phyloP scores from a whole-genome alignment of 768 basidiomycete genomes.

The Kwoniella dejecticola region DNA sequence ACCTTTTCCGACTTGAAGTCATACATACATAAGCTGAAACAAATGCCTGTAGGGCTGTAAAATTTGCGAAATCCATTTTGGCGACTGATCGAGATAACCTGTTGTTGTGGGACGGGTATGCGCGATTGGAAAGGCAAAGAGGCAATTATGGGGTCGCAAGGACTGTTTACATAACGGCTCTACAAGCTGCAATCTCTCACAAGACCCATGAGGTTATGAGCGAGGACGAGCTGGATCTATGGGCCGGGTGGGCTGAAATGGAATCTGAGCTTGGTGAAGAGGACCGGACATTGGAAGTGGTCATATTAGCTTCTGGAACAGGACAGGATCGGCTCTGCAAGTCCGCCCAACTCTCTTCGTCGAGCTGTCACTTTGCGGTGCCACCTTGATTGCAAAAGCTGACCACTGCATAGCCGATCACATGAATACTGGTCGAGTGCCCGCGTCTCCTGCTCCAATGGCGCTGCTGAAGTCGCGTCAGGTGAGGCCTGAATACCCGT shows the following conservation, averaged over 20 bases:
- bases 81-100: slow-evolving; percentile 52
- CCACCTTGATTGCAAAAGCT: no score
- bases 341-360: not conserved
- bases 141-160: slow-evolving; percentile 55
- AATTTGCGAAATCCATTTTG: slow-evolving; percentile 55
- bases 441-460: slow-evolving; percentile 10
- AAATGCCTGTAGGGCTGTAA: slow-evolving; percentile 48
- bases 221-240: slow-evolving; percentile 49
- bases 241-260: slow-evolving; percentile 57
- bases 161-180: slow-evolving; percentile 56
- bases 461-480: no score
- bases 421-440: slow-evolving; percentile 12
- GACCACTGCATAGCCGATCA: slow-evolving; percentile 13
- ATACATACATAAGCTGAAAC: not conserved
- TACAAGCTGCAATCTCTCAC: slow-evolving; percentile 38
- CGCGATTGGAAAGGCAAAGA: slow-evolving; percentile 52
- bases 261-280: slow-evolving; percentile 51
- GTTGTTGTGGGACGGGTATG: slow-evolving; percentile 57
- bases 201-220: not conserved
- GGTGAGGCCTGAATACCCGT: no score
- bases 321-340: slow-evolving; percentile 9
- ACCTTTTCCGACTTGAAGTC: not conserved
- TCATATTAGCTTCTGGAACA: slow-evolving; percentile 22
- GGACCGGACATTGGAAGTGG: slow-evolving; percentile 26
- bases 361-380: slow-evolving; percentile 10